These are phyloP conservation scores for Schwanniomyces polymorphus DNA, from an alignment of 805 yeast genomes.

Conservation along the genomic window DNA sequence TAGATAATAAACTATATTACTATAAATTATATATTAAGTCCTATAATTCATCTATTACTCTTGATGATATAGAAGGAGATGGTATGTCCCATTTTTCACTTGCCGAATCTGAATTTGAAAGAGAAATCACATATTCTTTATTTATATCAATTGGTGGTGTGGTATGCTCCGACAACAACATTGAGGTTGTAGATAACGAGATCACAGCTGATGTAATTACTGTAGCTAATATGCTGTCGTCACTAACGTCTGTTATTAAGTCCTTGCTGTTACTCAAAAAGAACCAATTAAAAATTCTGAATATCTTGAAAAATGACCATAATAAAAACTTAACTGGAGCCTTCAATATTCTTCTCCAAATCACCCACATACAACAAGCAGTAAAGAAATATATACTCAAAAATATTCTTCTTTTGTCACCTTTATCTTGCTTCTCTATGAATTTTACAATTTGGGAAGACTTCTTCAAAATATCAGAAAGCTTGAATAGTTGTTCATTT, in stretches of 20 bases:
- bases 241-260: background rate
- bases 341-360: constrained; percentile 49
- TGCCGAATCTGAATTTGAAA: background rate
- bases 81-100: constrained; percentile 4
- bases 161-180: background rate
- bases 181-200: background rate
- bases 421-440: constrained; percentile 52
- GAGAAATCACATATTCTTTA: constrained; percentile 6
- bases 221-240: background rate
- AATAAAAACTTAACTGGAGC: constrained; percentile 44
- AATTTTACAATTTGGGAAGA: constrained; percentile 48
- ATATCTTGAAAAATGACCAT: constrained; percentile 46
- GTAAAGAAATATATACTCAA: constrained; percentile 46
- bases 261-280: background rate
- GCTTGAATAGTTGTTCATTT: constrained; percentile 38
- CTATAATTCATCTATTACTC: constrained; percentile 12
- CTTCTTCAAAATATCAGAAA: constrained; percentile 31
- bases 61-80: background rate
- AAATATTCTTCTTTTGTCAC: constrained; percentile 50
- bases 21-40: background rate
- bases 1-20: background rate
- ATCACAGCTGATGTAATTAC: background rate
- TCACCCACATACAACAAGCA: constrained; percentile 47
- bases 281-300: constrained; percentile 25
- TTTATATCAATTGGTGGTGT: background rate